Base-by-base conservation (phyloP, 2,329 filamentous ascomycete genomes). In the Aspergillus ruber region DNA sequence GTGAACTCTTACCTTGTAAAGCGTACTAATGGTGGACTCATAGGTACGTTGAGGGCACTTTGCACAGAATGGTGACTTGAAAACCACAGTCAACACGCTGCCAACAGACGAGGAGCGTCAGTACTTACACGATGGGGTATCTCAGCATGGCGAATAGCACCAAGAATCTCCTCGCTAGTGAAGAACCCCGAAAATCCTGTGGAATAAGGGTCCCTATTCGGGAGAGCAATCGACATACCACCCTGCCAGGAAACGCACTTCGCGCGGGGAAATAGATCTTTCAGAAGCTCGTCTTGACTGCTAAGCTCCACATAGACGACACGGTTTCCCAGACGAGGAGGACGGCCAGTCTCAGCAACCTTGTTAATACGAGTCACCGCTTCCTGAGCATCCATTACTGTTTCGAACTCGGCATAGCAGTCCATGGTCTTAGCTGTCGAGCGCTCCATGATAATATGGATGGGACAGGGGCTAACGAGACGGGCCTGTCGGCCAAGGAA, bases 361-460 rank as follows among this genome's bases (percentile, higher is more conserved):
- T 62, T 58, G 15, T 67, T 66, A 45, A 73, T 64, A 36, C 68
- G 66, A 9, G 61, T 54, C 7, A 71, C 61, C 3, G 68, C 59
- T 10, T 61, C 58, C 13, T 62, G 46, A 0, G 76, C 77, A 53
- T 74, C 71, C 8, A 50, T 47, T 1, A 45, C 35, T 4, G 58
- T 63, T 3, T 55, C 45, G 32, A 79, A 68, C 47, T 80, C 77
- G 35, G 77, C 67, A 53, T 69, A 80, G 50, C 69, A 74, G 45
- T 79, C 75, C 69, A 76, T 76, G 1, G 77, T 79, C 64, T 79
- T 80, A 15, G 74, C 75, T n/a, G 75, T 78, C 18, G 73, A 70
- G 18, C 76, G 74, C 51, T 80, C 77, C 76, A 80, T 79, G 48
- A 79, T 75, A 51, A 80, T 77, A 53, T 80, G 77, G n/a, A 79